Percentiles rank a stretch among this genome's conserved stretches.
phyloP scores from a whole-genome alignment of 2,329 filamentous ascomycete genomes.

The Colletotrichum sp. region DNA sequence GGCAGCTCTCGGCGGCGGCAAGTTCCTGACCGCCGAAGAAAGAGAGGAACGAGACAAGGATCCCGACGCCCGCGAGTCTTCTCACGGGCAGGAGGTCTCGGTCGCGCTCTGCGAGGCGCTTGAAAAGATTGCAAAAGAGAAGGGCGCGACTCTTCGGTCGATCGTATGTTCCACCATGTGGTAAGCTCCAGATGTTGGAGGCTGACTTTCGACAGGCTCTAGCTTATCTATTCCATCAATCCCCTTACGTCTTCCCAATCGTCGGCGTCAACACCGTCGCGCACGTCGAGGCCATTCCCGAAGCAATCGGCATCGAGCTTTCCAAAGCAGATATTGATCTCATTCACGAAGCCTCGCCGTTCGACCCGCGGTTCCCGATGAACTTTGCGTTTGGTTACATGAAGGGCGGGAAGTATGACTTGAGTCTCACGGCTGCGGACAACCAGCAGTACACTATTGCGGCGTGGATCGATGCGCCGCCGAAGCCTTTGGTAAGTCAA shows the following conservation, averaged over 20 bases:
- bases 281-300: slow-evolving; percentile 66
- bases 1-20: slow-evolving; percentile 60
- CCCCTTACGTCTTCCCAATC: slow-evolving; percentile 65
- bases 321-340: slow-evolving; percentile 57
- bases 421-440: not conserved
- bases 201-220: slow-evolving; percentile 41
- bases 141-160: not conserved
- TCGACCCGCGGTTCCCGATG: slow-evolving; percentile 62
- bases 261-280: slow-evolving; percentile 65
- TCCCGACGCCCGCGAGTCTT: not conserved
- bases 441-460: not conserved
- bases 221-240: slow-evolving; percentile 66
- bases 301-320: slow-evolving; percentile 58
- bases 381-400: not conserved
- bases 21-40: slow-evolving; percentile 45
- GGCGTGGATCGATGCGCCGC: not conserved
- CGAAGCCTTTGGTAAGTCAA: not conserved
- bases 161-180: not conserved
- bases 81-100: not conserved
- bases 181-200: not conserved
- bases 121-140: slow-evolving; percentile 10
- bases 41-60: slow-evolving; percentile 29
- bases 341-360: slow-evolving; percentile 57
- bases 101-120: slow-evolving; percentile 1
- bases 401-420: not conserved